Evolutionary conservation across 2,329 filamentous ascomycete species (phyloP).

Genomic region (Alternaria alternata): DNA sequence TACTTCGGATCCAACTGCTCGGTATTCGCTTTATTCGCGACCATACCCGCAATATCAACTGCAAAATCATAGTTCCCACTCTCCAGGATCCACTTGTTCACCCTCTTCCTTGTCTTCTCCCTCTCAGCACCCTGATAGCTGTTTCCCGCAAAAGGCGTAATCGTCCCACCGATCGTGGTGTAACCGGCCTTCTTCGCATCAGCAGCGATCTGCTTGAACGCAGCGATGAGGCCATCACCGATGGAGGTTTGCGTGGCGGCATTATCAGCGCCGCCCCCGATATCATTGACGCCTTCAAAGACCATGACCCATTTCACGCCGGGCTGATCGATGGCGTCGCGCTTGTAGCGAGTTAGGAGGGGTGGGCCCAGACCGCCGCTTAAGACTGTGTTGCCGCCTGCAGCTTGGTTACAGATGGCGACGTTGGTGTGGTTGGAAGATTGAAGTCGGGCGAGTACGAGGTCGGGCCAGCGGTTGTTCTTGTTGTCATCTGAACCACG

Average conservation of each 20-base stretch:
- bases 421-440: constrained; percentile 56
- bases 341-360: constrained; percentile 66
- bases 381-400: constrained; percentile 72
- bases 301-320: constrained; percentile 70
- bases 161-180: constrained; percentile 68
- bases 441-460: constrained; percentile 56
- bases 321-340: constrained; percentile 67
- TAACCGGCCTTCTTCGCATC: constrained; percentile 51
- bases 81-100: constrained; percentile 69
- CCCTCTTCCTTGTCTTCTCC: constrained; percentile 63
- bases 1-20: constrained; percentile 59
- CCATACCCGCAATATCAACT: constrained; percentile 67
- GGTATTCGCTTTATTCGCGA: constrained; percentile 61
- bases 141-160: constrained; percentile 67
- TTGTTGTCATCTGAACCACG: constrained; percentile 55
- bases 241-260: constrained; percentile 56
- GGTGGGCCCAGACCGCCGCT: constrained; percentile 69
- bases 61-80: constrained; percentile 66
- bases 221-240: constrained; percentile 61
- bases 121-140: constrained; percentile 54
- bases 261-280: constrained; percentile 62
- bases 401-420: constrained; percentile 70
- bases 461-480: constrained; percentile 47
- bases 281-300: constrained; percentile 73
- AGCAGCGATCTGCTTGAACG: constrained; percentile 65